Conservation (phyloP, 805 yeast genomes). For the Hanseniaspora guilliermondii region DNA sequence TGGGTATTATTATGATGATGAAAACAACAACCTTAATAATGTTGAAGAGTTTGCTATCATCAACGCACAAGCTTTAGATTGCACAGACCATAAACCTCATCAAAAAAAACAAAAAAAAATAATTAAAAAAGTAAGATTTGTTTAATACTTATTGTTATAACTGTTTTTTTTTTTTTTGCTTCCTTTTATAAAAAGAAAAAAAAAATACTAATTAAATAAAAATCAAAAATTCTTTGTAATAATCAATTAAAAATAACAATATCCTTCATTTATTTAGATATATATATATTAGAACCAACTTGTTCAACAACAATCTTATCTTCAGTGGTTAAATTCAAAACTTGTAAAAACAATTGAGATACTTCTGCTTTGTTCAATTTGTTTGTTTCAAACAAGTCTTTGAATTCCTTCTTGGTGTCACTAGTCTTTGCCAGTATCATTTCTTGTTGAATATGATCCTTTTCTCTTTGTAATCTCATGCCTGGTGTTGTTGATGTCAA, state of each 20-base stretch:
- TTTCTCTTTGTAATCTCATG: constrained; percentile 10
- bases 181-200: background rate
- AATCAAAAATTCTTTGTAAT: too few relatives aligned
- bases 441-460: constrained; percentile 12
- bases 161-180: background rate
- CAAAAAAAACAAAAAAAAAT: constrained; percentile 1
- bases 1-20: constrained; percentile 11
- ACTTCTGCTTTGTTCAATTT: constrained; percentile 15
- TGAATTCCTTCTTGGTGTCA: background rate
- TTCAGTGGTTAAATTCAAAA: constrained; percentile 7
- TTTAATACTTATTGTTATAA: background rate
- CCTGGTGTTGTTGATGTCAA: constrained; percentile 8
- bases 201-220: too few relatives aligned
- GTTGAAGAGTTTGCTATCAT: constrained; percentile 12
- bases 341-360: constrained; percentile 7
- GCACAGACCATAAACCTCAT: background rate
- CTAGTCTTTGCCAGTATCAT: constrained; percentile 8
- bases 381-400: constrained; percentile 10
- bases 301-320: constrained; percentile 7
- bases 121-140: constrained; percentile 5
- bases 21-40: background rate
- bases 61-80: constrained; percentile 2
- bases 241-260: too few relatives aligned
- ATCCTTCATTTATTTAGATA: background rate
- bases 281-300: background rate